Conservation (phyloP, 805 yeast genomes). For the Torulaspora maleeae region DNA sequence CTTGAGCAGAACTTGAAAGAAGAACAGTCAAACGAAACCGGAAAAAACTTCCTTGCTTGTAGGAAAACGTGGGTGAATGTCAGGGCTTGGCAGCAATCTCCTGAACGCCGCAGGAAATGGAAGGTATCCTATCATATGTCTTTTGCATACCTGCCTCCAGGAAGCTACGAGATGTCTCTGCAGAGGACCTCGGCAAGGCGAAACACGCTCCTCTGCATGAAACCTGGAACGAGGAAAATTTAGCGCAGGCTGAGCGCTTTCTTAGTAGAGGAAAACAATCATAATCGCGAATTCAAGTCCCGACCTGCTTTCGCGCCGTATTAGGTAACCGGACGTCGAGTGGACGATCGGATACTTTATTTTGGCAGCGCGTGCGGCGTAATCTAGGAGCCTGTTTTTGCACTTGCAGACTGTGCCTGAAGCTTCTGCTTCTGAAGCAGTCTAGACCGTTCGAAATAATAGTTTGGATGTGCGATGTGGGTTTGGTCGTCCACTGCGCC, state of each 20-base stretch:
- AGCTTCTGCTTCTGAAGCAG: constrained; percentile 45
- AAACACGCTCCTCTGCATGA: background rate
- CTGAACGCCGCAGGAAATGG: background rate
- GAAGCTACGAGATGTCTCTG: too few species aligned
- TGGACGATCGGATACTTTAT: too few species aligned
- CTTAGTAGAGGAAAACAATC: background rate
- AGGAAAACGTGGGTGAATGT: background rate
- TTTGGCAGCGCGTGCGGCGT: background rate
- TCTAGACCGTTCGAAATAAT: constrained; percentile 75
- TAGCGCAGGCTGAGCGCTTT: background rate
- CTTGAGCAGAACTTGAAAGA: background rate
- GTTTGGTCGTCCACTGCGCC: constrained; percentile 48
- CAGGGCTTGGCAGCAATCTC: background rate
- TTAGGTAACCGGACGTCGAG: background rate
- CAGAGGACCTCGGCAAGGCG: background rate
- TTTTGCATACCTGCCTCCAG: too few species aligned
- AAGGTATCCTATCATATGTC: background rate
- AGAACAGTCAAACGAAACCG: background rate
- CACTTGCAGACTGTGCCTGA: constrained; percentile 2
- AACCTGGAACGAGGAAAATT: background rate
- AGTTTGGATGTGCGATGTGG: constrained; percentile 79
- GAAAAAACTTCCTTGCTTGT: background rate
- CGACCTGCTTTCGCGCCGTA: background rate
- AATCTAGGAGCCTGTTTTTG: background rate
- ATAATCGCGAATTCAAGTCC: too few species aligned